These are phyloP conservation scores for Salix exigua DNA, from an alignment of 345 rosid species.

Conservation along the genomic window DNA sequence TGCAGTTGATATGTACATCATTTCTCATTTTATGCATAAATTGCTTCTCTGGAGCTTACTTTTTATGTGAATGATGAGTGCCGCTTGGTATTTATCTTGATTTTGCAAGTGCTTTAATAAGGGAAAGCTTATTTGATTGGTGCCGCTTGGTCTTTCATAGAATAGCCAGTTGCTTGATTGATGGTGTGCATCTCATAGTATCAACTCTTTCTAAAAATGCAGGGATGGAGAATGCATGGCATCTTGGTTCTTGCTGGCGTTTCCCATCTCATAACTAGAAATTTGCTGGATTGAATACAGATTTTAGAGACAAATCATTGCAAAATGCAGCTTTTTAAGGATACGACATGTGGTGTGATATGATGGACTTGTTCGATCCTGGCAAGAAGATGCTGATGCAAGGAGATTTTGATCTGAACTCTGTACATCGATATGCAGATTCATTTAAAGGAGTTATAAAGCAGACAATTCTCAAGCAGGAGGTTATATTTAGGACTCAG, in stretches of 20 bases:
- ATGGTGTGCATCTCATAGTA: not conserved
- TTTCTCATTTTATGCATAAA: not conserved
- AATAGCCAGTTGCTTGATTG: not conserved
- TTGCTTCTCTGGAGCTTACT: not conserved
- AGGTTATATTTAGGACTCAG: conserved; percentile 40
- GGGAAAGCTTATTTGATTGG: not conserved
- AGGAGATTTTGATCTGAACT: conserved; percentile 34
- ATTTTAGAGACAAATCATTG: not conserved
- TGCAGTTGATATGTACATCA: not conserved
- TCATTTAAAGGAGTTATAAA: conserved; percentile 31
- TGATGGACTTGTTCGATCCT: conserved; percentile 11
- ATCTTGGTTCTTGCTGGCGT: not conserved
- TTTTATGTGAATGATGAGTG: not conserved
- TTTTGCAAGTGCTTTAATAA: not conserved
- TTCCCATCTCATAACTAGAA: conserved; percentile 1
- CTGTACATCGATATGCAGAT: conserved; percentile 18
- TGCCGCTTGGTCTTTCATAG: not conserved
- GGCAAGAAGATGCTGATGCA: conserved; percentile 25
- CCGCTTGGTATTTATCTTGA: not conserved
- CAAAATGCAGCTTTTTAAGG: conserved; percentile 9
- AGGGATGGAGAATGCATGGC: not conserved
- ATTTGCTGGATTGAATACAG: conserved; percentile 4
- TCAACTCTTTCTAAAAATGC: not conserved
- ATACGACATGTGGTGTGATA: conserved; percentile 14
- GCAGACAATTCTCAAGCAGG: conserved; percentile 46